These are phyloP conservation scores for Tricholoma sp. DNA, from an alignment of 768 basidiomycete genomes.

Conservation along the genomic window DNA sequence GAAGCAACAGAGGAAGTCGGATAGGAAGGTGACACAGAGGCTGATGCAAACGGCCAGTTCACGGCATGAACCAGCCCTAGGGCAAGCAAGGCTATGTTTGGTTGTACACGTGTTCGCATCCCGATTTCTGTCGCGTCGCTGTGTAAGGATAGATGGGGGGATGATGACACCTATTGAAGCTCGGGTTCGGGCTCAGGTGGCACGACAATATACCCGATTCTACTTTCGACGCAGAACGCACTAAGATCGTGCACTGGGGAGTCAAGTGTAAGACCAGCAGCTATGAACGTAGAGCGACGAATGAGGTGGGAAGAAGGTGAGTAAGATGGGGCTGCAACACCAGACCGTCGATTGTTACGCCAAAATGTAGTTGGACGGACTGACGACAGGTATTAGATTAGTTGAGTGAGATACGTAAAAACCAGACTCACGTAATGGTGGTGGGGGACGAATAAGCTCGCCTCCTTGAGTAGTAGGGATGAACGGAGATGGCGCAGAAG, in stretches of 20 bases:
- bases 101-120: not conserved
- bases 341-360: conserved; percentile 68
- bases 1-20: no score
- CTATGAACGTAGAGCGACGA: conserved; percentile 74
- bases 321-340: conserved; percentile 65
- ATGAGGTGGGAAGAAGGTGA: conserved; percentile 71
- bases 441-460: conserved; percentile 54
- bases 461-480: conserved; percentile 30
- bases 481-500: conserved; percentile 14
- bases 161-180: conserved; percentile 15
- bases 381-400: conserved; percentile 20
- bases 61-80: conserved; percentile 5
- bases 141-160: not conserved
- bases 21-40: not conserved
- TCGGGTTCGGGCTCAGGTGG: conserved; percentile 32
- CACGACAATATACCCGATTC: conserved; percentile 41
- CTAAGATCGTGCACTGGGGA: conserved; percentile 56
- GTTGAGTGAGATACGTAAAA: not conserved
- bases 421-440: conserved; percentile 55
- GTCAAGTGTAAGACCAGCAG: conserved; percentile 68
- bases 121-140: no score
- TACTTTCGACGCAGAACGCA: conserved; percentile 57
- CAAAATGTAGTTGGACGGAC: conserved; percentile 84
- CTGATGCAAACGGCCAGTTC: conserved; percentile 4
- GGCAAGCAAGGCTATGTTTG: not conserved